Evolutionary conservation across 2,329 filamentous ascomycete genomes (phyloP), one percentile per base, ranked within the genome.

Genomic region (Harringtonia aguacate): DNA sequence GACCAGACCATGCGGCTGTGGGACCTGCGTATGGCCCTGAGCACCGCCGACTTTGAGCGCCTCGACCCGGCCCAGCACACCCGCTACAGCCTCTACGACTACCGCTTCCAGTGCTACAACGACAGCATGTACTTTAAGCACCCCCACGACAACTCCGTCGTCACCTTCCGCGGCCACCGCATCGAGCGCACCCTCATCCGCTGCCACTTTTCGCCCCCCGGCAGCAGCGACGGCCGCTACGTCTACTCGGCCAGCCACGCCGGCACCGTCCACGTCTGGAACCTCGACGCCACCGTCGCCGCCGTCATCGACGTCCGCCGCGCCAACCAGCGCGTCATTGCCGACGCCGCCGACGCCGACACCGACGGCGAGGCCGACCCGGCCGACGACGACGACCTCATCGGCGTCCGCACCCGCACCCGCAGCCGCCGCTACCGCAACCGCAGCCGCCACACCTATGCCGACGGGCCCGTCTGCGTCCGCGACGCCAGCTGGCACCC

Each of bases 1-100:
- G 92, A 98, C 58, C 92, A 97, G 61, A 90, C 82, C 35, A 94
- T 94, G 78, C 97, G 97, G 64, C 73, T 98, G 0, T 98, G 92
- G 92, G 92, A 98, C 60, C 61, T 95, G 45, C 75, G 90, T 41
- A 94, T 86, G 72, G 90, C 88, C 73, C 85, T 92, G 70, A 79
- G 79, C 6, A 82, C 83, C 1, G 73, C 80, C 29, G 67, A 72
- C 42, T 84, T 78, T 47, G 68, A 72, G 37, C 62, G 68, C 28
- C 65, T 79, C 43, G 69, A 79, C 48, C 70, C 75, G 5, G 64
- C 68, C n/a, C 62, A 68, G 34, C 69, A 75, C 54, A 77, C 73
- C 1, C 60, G 73, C 36, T 69, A 73, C 48, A 88, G 85, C 57
- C 82, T 87, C 57, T 90, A 86, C 56, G 86, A 92, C 60, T 92